A percentile compares a stretch with the other conserved stretches of the same genome.
These are phyloP conservation scores for Eucalyptus regnans DNA, from an alignment of 345 rosid genomes.

Conservation along the genomic window DNA sequence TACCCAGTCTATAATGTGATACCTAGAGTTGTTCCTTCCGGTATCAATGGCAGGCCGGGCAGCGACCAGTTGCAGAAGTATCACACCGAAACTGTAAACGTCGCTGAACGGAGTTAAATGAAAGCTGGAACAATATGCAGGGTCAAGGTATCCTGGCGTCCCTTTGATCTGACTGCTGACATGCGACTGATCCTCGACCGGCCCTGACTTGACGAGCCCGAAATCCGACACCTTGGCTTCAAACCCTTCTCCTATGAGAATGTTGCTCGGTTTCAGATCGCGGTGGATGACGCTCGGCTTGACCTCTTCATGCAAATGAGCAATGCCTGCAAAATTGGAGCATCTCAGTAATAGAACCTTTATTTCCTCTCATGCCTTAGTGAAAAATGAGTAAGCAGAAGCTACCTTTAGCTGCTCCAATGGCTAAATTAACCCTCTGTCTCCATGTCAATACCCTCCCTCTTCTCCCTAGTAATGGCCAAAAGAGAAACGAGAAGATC, in stretches of 20 bases:
- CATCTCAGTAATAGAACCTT: background rate
- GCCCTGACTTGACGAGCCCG: constrained; percentile 43
- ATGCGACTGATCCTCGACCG: constrained; percentile 38
- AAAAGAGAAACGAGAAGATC: background rate
- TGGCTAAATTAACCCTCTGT: constrained; percentile 45
- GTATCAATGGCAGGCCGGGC: constrained; percentile 34
- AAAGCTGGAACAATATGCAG: constrained; percentile 41
- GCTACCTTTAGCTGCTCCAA: constrained; percentile 55
- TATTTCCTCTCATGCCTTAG: background rate
- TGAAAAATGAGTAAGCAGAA: background rate
- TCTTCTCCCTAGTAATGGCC: constrained; percentile 18
- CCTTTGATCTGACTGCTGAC: constrained; percentile 56
- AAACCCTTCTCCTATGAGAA: constrained; percentile 33
- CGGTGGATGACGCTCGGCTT: constrained; percentile 52
- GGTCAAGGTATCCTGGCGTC: constrained; percentile 62
- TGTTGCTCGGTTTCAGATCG: constrained; percentile 56
- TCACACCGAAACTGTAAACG: constrained; percentile 53
- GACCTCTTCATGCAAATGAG: constrained; percentile 42
- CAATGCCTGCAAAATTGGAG: constrained; percentile 27
- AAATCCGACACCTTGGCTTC: constrained; percentile 59
- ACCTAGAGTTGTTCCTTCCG: constrained; percentile 7
- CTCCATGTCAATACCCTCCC: constrained; percentile 39
- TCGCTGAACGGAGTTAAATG: constrained; percentile 48
- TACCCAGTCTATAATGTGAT: constrained; percentile 52
- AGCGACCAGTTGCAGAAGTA: constrained; percentile 46